Conservation (phyloP, 306 rosid genomes). For the Hippophae rhamnoides region DNA sequence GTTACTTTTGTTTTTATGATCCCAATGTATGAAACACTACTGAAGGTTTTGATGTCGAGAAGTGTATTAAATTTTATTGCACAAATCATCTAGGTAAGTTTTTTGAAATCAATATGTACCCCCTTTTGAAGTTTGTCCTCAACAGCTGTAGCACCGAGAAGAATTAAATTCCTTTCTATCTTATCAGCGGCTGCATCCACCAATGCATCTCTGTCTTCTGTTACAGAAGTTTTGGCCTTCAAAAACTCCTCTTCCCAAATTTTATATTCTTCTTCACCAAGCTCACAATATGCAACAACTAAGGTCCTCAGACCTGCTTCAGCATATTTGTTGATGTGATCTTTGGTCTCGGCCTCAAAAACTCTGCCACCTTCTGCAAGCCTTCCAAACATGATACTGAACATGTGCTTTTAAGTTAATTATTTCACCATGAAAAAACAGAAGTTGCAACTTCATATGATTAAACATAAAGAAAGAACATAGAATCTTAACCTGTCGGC, state of each 20-base stretch:
- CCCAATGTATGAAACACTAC: background rate
- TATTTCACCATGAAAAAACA: slow-evolving; percentile 15
- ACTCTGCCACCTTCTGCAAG: slow-evolving; percentile 53
- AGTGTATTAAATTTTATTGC: background rate
- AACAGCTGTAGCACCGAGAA: slow-evolving; percentile 86
- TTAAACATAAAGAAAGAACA: slow-evolving; percentile 13
- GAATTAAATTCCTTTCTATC: slow-evolving; percentile 59
- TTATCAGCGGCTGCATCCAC: slow-evolving; percentile 53
- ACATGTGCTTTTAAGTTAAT: slow-evolving; percentile 22
- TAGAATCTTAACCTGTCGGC: slow-evolving; percentile 71
- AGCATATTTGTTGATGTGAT: slow-evolving; percentile 56
- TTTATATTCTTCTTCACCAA: slow-evolving; percentile 50
- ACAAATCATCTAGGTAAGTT: background rate
- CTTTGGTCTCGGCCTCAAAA: slow-evolving; percentile 63
- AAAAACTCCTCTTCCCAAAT: slow-evolving; percentile 55
- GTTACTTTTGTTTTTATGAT: slow-evolving; percentile 3
- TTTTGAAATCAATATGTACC: slow-evolving; percentile 28
- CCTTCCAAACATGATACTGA: slow-evolving; percentile 69
- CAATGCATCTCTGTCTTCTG: slow-evolving; percentile 39
- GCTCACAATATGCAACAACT: slow-evolving; percentile 54
- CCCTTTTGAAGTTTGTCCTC: slow-evolving; percentile 86
- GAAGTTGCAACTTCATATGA: slow-evolving; percentile 18
- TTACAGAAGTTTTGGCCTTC: slow-evolving; percentile 52
- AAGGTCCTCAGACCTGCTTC: slow-evolving; percentile 89
- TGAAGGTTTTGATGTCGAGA: background rate